Conservation (phyloP, 2,329 filamentous ascomycete species). For the Colletotrichum navitas region DNA sequence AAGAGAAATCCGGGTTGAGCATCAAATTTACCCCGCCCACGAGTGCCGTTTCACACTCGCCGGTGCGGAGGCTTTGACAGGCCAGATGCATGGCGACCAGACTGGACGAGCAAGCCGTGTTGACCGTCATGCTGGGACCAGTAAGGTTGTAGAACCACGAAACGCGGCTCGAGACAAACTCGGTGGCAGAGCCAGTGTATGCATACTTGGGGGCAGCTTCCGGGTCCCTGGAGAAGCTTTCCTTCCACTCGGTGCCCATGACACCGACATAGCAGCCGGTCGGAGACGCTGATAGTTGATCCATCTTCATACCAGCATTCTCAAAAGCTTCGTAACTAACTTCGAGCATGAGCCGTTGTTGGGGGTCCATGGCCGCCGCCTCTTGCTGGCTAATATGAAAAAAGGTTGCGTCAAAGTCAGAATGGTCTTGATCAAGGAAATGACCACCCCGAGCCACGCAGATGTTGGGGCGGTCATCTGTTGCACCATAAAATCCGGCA, state of each 20-base stretch:
- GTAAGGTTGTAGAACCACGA: neutral
- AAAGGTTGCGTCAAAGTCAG: too few relatives aligned
- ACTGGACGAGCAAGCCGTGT: neutral
- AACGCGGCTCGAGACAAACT: neutral
- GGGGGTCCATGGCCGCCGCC: too few relatives aligned
- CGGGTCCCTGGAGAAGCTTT: neutral
- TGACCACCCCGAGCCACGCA: too few relatives aligned
- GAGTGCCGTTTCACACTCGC: neutral
- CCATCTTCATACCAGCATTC: neutral
- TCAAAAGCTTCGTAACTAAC: neutral
- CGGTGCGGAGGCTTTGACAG: neutral
- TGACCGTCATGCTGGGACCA: neutral
- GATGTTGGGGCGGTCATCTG: too few relatives aligned
- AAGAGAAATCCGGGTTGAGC: neutral
- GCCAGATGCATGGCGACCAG: neutral
- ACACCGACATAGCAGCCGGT: neutral
- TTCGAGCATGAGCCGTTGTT: too few relatives aligned
- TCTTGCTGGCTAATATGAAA: too few relatives aligned
- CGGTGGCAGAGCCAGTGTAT: neutral
- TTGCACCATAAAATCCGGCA: too few relatives aligned
- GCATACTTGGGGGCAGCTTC: neutral
- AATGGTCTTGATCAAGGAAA: too few relatives aligned
- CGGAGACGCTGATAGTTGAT: neutral
- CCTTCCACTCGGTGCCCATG: neutral
- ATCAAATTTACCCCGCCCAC: neutral